Evolutionary conservation across 257 asterid genomes (phyloP).

Genomic region (Solanum boliviense): DNA sequence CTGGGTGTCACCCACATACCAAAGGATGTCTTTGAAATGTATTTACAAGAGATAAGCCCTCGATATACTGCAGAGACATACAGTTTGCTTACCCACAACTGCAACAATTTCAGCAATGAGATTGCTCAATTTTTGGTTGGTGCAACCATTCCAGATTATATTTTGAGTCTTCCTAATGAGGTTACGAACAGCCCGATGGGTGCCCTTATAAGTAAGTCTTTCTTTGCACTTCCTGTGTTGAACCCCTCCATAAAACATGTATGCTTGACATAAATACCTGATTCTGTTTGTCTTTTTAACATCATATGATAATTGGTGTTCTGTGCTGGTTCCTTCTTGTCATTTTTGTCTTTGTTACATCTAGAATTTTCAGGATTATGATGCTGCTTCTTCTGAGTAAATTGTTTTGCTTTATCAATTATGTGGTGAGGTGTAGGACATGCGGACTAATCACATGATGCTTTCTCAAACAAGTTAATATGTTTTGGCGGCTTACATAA

Average conservation of each 20-base stretch:
- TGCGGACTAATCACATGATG: background rate
- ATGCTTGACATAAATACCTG: background rate
- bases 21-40: slow-evolving; percentile 69
- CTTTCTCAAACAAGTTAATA: background rate
- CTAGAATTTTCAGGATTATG: background rate
- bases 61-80: slow-evolving; percentile 85
- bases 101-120: slow-evolving; percentile 94
- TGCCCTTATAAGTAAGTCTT: slow-evolving; percentile 23
- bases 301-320: background rate
- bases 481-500: background rate
- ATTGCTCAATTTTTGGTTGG: slow-evolving; percentile 6
- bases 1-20: slow-evolving; percentile 89
- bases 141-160: background rate
- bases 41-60: slow-evolving; percentile 69
- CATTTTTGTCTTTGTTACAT: background rate
- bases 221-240: background rate
- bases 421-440: background rate
- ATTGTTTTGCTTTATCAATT: background rate
- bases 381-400: background rate
- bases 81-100: slow-evolving; percentile 72
- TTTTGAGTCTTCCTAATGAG: background rate
- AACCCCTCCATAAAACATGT: background rate
- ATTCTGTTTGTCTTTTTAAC: background rate
- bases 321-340: background rate
- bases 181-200: slow-evolving; percentile 88